phyloP scores from a whole-genome alignment of 345 rosid species.

The Camelina neglecta region DNA sequence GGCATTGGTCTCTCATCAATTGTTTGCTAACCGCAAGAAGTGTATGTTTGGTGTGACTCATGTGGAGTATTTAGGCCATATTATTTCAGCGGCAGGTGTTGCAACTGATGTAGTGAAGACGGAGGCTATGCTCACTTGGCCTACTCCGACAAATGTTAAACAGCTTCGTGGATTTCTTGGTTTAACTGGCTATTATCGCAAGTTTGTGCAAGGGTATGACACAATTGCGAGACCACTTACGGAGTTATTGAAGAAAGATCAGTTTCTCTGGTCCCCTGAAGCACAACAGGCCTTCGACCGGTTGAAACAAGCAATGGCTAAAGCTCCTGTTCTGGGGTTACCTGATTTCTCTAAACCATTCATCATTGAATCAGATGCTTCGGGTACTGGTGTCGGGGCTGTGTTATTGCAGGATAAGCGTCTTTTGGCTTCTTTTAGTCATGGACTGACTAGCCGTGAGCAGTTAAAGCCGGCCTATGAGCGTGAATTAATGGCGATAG shows the following conservation, averaged over 20 bases:
- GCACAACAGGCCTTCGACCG: not conserved
- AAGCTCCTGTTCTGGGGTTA: not conserved
- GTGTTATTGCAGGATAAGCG: not conserved
- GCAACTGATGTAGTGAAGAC: not conserved
- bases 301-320: not conserved
- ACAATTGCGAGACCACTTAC: not conserved
- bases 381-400: not conserved
- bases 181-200: not conserved
- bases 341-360: not conserved
- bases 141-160: not conserved
- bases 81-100: not conserved
- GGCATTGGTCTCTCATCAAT: not conserved
- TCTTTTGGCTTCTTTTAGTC: not conserved
- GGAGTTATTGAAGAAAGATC: not conserved
- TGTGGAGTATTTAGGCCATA: not conserved
- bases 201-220: not conserved
- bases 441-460: fast-evolving
- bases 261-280: not conserved
- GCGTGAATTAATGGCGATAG: fast-evolving
- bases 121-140: not conserved
- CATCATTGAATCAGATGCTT: not conserved
- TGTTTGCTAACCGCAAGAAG: not conserved
- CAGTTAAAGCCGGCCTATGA: not conserved
- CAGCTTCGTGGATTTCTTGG: not conserved
- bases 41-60: not conserved